Conservation (phyloP, 495 filamentous ascomycete species). For the Podospora didyma region DNA sequence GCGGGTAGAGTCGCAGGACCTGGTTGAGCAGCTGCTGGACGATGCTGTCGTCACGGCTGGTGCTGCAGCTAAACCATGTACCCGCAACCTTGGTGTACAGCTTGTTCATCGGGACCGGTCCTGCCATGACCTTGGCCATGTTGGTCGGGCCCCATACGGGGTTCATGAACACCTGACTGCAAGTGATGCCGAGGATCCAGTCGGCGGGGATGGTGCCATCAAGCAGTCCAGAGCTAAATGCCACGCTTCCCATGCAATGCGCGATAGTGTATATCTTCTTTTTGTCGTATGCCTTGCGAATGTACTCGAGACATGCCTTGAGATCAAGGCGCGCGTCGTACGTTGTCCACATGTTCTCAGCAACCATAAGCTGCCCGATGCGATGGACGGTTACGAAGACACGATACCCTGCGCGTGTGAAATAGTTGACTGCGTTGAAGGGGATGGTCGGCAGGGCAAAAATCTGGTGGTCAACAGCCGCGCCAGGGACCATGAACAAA, state of each 20-base stretch:
- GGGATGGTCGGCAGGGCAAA: constrained; percentile 62
- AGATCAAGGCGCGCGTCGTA: constrained; percentile 63
- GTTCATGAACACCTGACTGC: constrained; percentile 63
- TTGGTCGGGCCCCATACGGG: constrained; percentile 57
- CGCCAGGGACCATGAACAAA: constrained; percentile 59
- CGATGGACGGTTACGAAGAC: constrained; percentile 58
- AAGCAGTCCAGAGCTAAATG: constrained; percentile 55
- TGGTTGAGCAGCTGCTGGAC: constrained; percentile 54
- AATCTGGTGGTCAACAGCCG: constrained; percentile 60
- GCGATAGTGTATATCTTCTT: constrained; percentile 56
- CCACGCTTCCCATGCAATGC: constrained; percentile 65
- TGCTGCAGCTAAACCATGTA: constrained; percentile 52
- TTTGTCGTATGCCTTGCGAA: constrained; percentile 33
- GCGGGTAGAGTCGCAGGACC: constrained; percentile 57
- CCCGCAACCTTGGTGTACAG: constrained; percentile 45
- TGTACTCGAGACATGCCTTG: constrained; percentile 51
- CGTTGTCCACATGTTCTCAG: constrained; percentile 52
- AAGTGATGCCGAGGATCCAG: constrained; percentile 60
- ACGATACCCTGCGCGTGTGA: constrained; percentile 55
- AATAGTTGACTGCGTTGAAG: constrained; percentile 63
- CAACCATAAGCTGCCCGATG: constrained; percentile 51
- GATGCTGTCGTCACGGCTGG: constrained; percentile 40
- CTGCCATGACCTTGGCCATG: constrained; percentile 50
- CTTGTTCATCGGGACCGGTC: constrained; percentile 42
- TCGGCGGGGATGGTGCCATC: constrained; percentile 57